Evolutionary conservation across 352 stramenopile genomes (phyloP), one percentile per base, ranked within the genome.

Genomic region (Phytophthora citrophthora): DNA sequence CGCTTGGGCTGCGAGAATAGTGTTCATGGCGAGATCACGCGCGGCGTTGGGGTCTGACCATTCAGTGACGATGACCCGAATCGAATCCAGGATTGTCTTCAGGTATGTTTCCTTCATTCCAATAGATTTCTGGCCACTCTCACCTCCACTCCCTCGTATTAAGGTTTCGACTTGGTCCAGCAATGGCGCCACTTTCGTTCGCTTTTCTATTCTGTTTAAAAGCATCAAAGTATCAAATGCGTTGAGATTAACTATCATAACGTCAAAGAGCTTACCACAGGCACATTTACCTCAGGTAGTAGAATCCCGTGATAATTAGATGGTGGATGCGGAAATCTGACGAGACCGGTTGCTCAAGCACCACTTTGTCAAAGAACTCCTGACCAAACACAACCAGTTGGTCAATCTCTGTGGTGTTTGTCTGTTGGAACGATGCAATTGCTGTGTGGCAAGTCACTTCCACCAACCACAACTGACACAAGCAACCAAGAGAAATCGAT

Each of bases 381-480:
- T 88, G 70, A 0, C 73, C 76, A 58, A 86, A 80, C 11, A 70
- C 49, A 23, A 91, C 63, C 13, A 82, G 53, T 24, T 79, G 69
- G 1, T 27, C 15, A 18, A 72, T 69, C n/a, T 84, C 81, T 16
- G 20, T 44, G 7, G 46, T 57, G 3, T 26, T 56, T 23, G 51
- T 41, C 20, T 72, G 66, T 7, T 77, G 60, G 39, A 78, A 71
- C 2, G 81, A 83, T n/a, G 68, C 80, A 1, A 79, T 77, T 4
- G 74, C 70, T 10, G 76, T 74, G 23, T 91, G 85, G 39, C 72
- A 90, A 6, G 77, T 81, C 31, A 89, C 48, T 45, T 89, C 81
- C 18, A 90, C 67, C 7, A 93, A 54, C 85, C 85, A 93, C 23
- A 87, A 59, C 85, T 93, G 8, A 15, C 8, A 26, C 32, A 20